phyloP scores from a whole-genome alignment of 495 filamentous ascomycete species.

The Patellaria atrata region DNA sequence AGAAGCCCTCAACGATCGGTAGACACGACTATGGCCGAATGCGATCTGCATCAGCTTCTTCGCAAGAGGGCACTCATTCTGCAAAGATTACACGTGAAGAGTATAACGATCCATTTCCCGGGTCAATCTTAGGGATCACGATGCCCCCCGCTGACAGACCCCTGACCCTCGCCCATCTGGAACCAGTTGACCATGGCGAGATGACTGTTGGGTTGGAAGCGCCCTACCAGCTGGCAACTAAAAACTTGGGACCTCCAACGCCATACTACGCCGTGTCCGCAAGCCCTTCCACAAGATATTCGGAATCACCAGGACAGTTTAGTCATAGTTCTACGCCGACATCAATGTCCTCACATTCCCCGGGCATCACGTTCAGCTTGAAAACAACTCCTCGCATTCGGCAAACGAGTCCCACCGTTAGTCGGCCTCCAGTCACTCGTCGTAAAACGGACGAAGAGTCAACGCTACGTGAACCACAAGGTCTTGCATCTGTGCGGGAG shows the following conservation, averaged over 20 bases:
- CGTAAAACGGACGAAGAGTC: conserved; percentile 40
- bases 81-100: conserved; percentile 13
- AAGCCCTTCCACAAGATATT: conserved; percentile 88
- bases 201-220: conserved; percentile 1
- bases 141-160: conserved; percentile 21
- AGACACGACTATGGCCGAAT: conserved; percentile 9
- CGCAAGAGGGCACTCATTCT: conserved; percentile 13
- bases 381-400: conserved; percentile 42
- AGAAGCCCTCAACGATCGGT: conserved; percentile 23
- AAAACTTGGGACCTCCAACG: conserved; percentile 20
- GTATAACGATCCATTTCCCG: conserved; percentile 17
- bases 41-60: conserved; percentile 12
- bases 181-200: neutral
- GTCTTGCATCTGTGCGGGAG: conserved; percentile 50
- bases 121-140: conserved; percentile 25
- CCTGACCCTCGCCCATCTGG: conserved; percentile 5
- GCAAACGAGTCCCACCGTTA: conserved; percentile 50
- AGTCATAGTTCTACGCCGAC: conserved; percentile 87
- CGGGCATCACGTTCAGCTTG: conserved; percentile 51
- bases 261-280: conserved; percentile 23
- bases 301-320: conserved; percentile 80
- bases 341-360: conserved; percentile 93
- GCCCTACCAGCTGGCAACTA: conserved; percentile 3
- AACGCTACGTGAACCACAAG: conserved; percentile 36
- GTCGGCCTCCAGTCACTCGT: conserved; percentile 52